Evolutionary conservation across 345 rosid species (phyloP).

Genomic region (Murraya paniculata): DNA sequence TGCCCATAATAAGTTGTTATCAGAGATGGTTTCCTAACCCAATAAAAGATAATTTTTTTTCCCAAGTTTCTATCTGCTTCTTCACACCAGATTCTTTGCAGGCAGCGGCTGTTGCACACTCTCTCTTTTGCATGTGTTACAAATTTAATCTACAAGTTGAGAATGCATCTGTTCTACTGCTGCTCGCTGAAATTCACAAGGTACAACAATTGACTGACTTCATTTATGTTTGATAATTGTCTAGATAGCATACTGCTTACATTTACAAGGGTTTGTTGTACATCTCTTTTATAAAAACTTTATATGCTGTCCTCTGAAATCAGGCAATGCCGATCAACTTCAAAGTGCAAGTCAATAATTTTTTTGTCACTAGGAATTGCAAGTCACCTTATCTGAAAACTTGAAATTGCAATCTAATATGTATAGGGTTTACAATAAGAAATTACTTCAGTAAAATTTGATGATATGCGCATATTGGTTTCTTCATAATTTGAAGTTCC

Average conservation of each 20-base stretch:
- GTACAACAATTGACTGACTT: conserved; percentile 30
- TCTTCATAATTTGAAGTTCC: neutral
- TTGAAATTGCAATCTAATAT: neutral
- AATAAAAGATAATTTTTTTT: neutral
- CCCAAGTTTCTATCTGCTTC: conserved; percentile 9
- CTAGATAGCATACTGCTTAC: neutral
- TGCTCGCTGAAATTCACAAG: conserved; percentile 98
- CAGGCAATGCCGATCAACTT: conserved; percentile 71
- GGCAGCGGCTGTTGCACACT: conserved; percentile 89
- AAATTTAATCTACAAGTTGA: conserved; percentile 85
- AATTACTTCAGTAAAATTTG: neutral
- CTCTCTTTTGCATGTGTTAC: conserved; percentile 89
- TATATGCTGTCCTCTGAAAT: conserved; percentile 50
- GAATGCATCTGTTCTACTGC: conserved; percentile 84
- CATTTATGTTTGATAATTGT: neutral
- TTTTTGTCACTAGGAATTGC: too few relatives aligned
- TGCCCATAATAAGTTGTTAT: neutral
- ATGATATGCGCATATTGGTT: neutral
- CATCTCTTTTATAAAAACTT: neutral
- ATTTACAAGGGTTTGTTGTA: neutral
- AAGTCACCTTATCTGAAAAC: too few relatives aligned
- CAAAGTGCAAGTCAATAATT: too few relatives aligned
- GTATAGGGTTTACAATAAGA: neutral
- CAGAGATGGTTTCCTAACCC: neutral
- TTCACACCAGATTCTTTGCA: conserved; percentile 37